These are phyloP conservation scores for Pichia sporocuriosa DNA, from an alignment of 805 yeast species.

Conservation along the genomic window DNA sequence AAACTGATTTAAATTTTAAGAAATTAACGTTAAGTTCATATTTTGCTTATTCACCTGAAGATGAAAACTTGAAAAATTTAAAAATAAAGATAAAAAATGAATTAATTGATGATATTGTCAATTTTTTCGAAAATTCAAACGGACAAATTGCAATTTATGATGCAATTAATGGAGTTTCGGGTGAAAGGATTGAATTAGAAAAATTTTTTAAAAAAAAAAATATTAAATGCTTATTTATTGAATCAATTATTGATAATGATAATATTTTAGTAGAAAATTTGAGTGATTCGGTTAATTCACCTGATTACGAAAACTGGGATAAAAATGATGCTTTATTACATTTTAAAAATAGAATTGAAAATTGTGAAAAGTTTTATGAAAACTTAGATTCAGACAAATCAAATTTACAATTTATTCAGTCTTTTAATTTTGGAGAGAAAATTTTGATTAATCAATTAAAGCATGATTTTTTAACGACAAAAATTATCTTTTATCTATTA, in stretches of 20 bases:
- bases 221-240: slow-evolving; percentile 81
- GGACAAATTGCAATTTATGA: slow-evolving; percentile 97
- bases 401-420: slow-evolving; percentile 68
- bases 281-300: slow-evolving; percentile 77
- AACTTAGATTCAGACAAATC: slow-evolving; percentile 47
- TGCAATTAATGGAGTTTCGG: slow-evolving; percentile 80
- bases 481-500: slow-evolving; percentile 88
- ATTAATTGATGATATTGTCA: slow-evolving; percentile 62
- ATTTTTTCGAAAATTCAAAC: slow-evolving; percentile 63
- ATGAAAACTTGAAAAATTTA: slow-evolving; percentile 40
- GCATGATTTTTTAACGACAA: slow-evolving; percentile 82
- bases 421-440: slow-evolving; percentile 84
- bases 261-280: slow-evolving; percentile 67
- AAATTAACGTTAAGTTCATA: slow-evolving; percentile 61
- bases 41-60: slow-evolving; percentile 48
- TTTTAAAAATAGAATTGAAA: slow-evolving; percentile 64
- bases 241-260: slow-evolving; percentile 73
- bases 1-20: slow-evolving; percentile 4
- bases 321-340: slow-evolving; percentile 68
- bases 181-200: slow-evolving; percentile 55
- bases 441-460: slow-evolving; percentile 74
- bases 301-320: slow-evolving; percentile 78
- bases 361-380: slow-evolving; percentile 64
- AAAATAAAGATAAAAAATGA: slow-evolving; percentile 54
- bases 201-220: slow-evolving; percentile 47